phyloP scores from a whole-genome alignment of 2,329 filamentous ascomycete species.

The Fusarium torreyae region DNA sequence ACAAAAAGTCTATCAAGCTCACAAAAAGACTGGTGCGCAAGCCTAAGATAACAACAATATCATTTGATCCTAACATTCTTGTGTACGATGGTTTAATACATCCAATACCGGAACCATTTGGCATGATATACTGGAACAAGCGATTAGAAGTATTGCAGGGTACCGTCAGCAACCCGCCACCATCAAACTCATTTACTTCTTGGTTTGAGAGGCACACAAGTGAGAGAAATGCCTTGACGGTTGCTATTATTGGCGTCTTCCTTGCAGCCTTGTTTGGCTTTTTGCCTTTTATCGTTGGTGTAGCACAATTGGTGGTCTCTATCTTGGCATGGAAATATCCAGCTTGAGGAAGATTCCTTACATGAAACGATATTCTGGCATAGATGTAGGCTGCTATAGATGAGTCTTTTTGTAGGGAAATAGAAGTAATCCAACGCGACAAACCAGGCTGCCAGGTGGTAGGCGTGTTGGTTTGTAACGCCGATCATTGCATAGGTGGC shows the following conservation, averaged over 20 bases:
- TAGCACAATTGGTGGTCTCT: neutral
- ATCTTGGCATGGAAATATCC: neutral
- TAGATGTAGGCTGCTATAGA: no score
- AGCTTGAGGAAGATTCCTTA: neutral
- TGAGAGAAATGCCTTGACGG: conserved; percentile 11
- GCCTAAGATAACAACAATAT: no score
- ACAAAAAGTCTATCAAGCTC: neutral
- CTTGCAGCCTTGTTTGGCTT: conserved; percentile 4
- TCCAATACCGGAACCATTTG: neutral
- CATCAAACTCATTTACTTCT: neutral
- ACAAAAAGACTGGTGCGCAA: neutral
- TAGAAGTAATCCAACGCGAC: no score
- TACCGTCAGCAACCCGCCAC: neutral
- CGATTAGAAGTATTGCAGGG: neutral
- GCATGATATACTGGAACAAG: neutral
- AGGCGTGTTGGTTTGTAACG: no score
- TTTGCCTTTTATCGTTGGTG: conserved; percentile 6
- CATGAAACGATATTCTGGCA: no score
- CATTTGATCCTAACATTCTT: neutral
- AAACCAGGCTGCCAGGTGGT: no score
- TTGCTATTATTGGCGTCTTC: conserved; percentile 14
- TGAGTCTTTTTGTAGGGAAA: no score
- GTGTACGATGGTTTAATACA: neutral
- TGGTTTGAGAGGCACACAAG: conserved; percentile 10
- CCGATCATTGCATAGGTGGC: no score